Evolutionary conservation across 1,284 basidiomycete species (phyloP), one percentile per base, ranked within the genome.

Genomic region (Apiotrichum porosum): DNA sequence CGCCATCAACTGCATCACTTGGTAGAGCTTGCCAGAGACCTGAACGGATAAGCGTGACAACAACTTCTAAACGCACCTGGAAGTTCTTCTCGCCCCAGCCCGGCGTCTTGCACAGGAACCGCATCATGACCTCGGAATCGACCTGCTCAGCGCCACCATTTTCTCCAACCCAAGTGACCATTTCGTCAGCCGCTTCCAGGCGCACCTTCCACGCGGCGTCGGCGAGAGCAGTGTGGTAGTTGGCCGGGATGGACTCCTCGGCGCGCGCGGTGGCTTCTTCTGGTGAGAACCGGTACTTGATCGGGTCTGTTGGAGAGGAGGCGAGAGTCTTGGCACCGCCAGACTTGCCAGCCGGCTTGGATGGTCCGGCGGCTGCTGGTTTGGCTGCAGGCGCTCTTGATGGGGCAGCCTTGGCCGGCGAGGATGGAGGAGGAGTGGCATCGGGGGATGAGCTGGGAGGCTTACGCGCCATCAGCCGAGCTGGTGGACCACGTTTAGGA

Each of bases 1-100:
- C 1, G 92, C 87, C 39, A 97, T 80, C 17, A 82, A 66, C 34
- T 72, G 76, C 55, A 94, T 79, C 41, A 92, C 81, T 24, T 80
- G 81, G 69, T 89, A 95, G 38, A 95, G 71, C 73, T 92, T 94
- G 13, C 83, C 76, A 5, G 88, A 91, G 31, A 97, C 92, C 89
- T 93, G 58, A 1, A 15, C 17, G 18, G 30, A 30, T 21, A 26
- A 13, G 28, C n/a, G 6, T 31, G 18, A 30, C 19, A 35, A 8
- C 17, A 17, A 19, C 22, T 5, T 36, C 12, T 9, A 5, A 2
- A 66, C 78, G 49, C 54, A 86, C 89, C 77, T 99, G 95, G 65
- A 98, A 98, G 66, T 98, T 99, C 79, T 97, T 98, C 75, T 99
- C 95, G 34, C 80, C 82, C 92, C 91, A 97, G 1, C 94, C 92